phyloP scores from a whole-genome alignment of 202 grass and related monocot genomes.

The Alloteropsis angusta region DNA sequence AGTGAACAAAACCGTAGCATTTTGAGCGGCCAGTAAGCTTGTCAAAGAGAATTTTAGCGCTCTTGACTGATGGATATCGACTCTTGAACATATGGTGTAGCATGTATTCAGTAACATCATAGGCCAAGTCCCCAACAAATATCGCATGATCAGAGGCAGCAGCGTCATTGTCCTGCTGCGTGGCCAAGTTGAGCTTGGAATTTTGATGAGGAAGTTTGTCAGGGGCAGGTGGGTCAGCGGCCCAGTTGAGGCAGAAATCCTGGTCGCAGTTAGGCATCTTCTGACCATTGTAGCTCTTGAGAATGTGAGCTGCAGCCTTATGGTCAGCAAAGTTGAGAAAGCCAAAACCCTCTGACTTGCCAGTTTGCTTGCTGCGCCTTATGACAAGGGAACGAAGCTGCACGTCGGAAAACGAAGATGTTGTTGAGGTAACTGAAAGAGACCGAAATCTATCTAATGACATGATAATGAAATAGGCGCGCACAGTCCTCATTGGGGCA shows the following conservation, averaged over 20 bases:
- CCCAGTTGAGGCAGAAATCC: constrained; percentile 35
- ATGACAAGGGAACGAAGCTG: constrained; percentile 22
- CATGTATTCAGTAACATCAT: constrained; percentile 36
- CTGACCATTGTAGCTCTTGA: constrained; percentile 42
- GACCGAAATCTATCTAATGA: not conserved
- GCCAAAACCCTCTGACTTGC: constrained; percentile 26
- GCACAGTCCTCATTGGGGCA: not conserved
- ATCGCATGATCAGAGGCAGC: constrained; percentile 2
- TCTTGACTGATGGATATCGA: constrained; percentile 35
- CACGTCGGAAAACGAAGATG: not conserved
- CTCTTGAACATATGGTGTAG: constrained; percentile 34
- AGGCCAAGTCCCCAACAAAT: constrained; percentile 31
- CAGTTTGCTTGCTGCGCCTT: constrained; percentile 19
- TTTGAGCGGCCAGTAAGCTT: constrained; percentile 7
- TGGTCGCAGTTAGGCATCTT: constrained; percentile 30
- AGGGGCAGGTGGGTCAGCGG: not conserved
- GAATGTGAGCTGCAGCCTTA: constrained; percentile 12
- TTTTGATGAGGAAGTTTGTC: not conserved
- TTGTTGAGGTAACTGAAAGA: not conserved
- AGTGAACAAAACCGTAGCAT: constrained; percentile 39
- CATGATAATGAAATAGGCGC: not conserved
- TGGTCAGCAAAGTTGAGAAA: constrained; percentile 32
- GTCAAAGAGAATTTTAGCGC: constrained; percentile 24
- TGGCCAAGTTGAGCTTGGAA: constrained; percentile 4
- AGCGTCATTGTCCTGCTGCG: not conserved